phyloP scores from a whole-genome alignment of 2,329 filamentous ascomycete genomes.

The Diaporthe ampelina region DNA sequence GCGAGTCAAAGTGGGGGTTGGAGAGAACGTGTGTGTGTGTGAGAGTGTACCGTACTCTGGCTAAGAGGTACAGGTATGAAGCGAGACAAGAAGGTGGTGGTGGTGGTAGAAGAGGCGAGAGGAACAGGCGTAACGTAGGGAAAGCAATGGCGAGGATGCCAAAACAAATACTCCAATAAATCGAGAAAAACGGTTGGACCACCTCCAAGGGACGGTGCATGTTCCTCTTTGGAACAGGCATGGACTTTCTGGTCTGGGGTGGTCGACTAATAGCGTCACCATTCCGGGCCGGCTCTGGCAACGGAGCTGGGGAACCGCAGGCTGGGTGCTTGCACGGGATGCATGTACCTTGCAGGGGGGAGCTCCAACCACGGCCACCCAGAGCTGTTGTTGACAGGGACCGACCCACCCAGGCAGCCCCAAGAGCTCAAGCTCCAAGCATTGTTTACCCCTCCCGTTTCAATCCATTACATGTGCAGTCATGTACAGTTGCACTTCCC shows the following conservation, averaged over 20 bases:
- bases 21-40: not conserved
- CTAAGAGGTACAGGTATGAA: not conserved
- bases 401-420: not conserved
- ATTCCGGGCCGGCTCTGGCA: conserved; percentile 17
- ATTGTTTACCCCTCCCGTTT: conserved; percentile 21
- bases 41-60: not conserved
- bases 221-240: not conserved
- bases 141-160: not conserved
- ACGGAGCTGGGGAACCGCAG: not conserved
- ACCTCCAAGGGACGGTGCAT: not conserved
- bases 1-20: conserved; percentile 4
- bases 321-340: conserved; percentile 13
- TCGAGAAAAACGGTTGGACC: not conserved
- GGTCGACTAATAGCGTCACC: conserved; percentile 32
- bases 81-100: not conserved
- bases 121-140: not conserved
- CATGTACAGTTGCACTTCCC: not conserved
- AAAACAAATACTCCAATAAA: conserved; percentile 23
- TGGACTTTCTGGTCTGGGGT: conserved; percentile 13
- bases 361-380: conserved; percentile 21
- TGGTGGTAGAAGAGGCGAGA: not conserved
- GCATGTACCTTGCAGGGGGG: conserved; percentile 34
- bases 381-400: not conserved
- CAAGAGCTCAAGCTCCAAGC: conserved; percentile 25
- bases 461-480: conserved; percentile 8